phyloP scores from a whole-genome alignment of 2,329 filamentous ascomycete genomes.

The Fusarium brachygibbosum region DNA sequence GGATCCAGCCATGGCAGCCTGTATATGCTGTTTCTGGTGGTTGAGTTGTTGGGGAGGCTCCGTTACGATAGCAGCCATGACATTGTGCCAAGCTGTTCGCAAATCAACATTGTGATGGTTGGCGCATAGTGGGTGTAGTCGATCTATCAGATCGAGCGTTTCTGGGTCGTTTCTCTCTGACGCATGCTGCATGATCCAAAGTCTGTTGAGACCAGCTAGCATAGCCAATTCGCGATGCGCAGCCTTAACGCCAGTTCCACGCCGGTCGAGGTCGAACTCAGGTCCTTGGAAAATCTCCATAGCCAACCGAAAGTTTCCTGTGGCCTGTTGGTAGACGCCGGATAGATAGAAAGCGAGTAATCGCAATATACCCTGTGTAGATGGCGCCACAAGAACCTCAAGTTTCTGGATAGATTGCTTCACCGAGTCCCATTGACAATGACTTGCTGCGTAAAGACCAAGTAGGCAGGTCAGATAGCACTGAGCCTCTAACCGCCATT shows the following conservation, averaged over 20 bases:
- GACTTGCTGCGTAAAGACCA: conserved; percentile 76
- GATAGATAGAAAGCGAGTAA: conserved; percentile 77
- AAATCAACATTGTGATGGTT: conserved; percentile 81
- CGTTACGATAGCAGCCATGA: conserved; percentile 76
- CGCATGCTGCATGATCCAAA: conserved; percentile 79
- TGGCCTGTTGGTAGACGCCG: conserved; percentile 82
- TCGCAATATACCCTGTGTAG: conserved; percentile 57
- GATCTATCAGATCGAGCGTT: conserved; percentile 72
- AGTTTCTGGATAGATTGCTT: conserved; percentile 69
- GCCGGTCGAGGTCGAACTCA: conserved; percentile 63
- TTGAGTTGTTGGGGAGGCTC: conserved; percentile 76
- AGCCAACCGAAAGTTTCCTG: conserved; percentile 78
- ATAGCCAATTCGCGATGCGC: conserved; percentile 74
- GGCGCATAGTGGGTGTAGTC: conserved; percentile 75
- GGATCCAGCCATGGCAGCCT: conserved; percentile 77
- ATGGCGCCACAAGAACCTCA: conserved; percentile 58
- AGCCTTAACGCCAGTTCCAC: conserved; percentile 59
- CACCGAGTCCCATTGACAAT: conserved; percentile 77
- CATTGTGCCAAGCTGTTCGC: conserved; percentile 80
- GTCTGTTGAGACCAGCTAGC: conserved; percentile 75
- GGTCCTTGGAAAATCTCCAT: conserved; percentile 74
- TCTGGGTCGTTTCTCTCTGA: conserved; percentile 68
- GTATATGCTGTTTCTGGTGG: conserved; percentile 82
- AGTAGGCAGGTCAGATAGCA: conserved; percentile 80
- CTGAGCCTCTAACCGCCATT: conserved; percentile 75